phyloP scores from a whole-genome alignment of 1,139 yeast species.

The Sugiyamaella japonica region DNA sequence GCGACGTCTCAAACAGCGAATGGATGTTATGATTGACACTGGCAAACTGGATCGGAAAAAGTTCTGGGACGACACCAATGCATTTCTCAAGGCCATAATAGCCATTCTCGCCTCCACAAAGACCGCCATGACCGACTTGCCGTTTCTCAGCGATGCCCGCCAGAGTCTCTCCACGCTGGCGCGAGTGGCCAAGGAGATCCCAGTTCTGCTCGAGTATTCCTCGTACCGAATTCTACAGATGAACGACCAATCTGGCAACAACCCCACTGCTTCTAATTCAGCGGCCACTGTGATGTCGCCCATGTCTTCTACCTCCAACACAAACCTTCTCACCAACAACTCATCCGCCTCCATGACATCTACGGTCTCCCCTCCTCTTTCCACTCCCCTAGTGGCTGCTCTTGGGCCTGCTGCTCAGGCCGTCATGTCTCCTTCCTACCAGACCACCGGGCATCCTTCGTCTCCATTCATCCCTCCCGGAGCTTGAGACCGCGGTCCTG shows the following conservation, averaged over 20 bases:
- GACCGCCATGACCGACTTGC: constrained; percentile 76
- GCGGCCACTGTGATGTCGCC: constrained; percentile 10
- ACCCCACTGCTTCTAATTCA: too few relatives aligned
- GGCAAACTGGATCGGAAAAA: constrained; percentile 56
- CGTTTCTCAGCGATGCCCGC: constrained; percentile 75
- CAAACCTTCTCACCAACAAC: not conserved
- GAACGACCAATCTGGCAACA: constrained; percentile 13
- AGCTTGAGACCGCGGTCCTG: not conserved
- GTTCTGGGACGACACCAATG: constrained; percentile 86
- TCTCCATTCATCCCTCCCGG: constrained; percentile 9
- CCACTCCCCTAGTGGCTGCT: constrained; percentile 43
- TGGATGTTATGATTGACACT: constrained; percentile 53
- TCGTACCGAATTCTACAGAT: constrained; percentile 43
- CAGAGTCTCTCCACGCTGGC: constrained; percentile 79
- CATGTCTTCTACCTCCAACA: constrained; percentile 4
- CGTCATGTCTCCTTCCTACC: constrained; percentile 32
- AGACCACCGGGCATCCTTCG: constrained; percentile 16
- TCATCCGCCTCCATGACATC: constrained; percentile 5
- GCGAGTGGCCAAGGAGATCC: constrained; percentile 86
- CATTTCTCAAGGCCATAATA: constrained; percentile 78
- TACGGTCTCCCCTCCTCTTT: constrained; percentile 24
- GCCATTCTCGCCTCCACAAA: constrained; percentile 82
- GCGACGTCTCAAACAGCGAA: constrained; percentile 58
- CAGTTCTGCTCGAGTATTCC: constrained; percentile 70
- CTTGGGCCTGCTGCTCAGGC: constrained; percentile 44